phyloP scores from a whole-genome alignment of 164 flowering plant genomes.

The Nelumbo lutea region DNA sequence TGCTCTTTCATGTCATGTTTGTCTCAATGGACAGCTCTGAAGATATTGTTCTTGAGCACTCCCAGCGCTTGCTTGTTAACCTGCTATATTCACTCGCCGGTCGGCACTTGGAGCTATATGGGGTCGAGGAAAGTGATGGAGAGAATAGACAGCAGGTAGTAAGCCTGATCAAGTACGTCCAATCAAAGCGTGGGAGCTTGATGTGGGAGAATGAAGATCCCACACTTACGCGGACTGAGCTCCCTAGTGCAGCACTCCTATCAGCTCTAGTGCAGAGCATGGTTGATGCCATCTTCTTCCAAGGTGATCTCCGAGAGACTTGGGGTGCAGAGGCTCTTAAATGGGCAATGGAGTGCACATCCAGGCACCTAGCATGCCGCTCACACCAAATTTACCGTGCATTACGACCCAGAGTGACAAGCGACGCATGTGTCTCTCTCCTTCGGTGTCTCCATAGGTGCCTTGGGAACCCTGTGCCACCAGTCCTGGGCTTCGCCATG shows the following conservation, averaged over 20 bases:
- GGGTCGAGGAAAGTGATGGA: constrained; percentile 86
- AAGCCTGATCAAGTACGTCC: constrained; percentile 94
- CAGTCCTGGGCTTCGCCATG: constrained; percentile 89
- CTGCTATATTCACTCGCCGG: constrained; percentile 95
- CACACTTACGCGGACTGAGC: constrained; percentile 65
- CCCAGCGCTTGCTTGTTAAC: constrained; percentile 96
- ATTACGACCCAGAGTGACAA: constrained; percentile 80
- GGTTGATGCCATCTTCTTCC: constrained; percentile 99
- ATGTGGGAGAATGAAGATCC: constrained; percentile 99
- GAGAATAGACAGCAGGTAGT: constrained; percentile 98
- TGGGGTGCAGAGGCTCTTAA: constrained; percentile 99
- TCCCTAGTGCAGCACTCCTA: constrained; percentile 92
- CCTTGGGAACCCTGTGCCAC: constrained; percentile 81
- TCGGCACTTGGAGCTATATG: constrained; percentile 89
- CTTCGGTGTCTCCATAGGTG: constrained; percentile 94
- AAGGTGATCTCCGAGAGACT: constrained; percentile 95
- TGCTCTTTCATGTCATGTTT: constrained; percentile 91
- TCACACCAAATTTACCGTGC: constrained; percentile 99
- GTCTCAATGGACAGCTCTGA: constrained; percentile 99
- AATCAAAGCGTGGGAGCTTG: constrained; percentile 94
- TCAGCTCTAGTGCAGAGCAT: constrained; percentile 96
- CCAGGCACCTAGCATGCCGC: constrained; percentile 94
- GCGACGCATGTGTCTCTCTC: constrained; percentile 88
- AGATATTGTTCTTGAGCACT: constrained; percentile 93
- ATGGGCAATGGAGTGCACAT: constrained; percentile 99